Conservation (phyloP, 208 protist species). For the Tritrichomonas foetus region DNA sequence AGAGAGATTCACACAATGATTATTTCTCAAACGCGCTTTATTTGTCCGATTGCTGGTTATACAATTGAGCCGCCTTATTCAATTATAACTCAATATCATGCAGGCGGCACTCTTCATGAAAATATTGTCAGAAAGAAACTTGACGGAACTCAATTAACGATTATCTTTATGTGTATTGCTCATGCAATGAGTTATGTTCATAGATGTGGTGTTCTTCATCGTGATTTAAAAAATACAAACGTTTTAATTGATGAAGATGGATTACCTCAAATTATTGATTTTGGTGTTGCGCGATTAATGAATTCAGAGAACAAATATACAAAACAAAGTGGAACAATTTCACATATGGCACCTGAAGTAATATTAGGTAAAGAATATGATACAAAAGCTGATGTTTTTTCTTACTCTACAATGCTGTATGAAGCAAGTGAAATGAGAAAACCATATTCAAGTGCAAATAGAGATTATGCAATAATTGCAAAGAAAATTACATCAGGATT, state of each 20-base stretch:
- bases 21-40: neutral
- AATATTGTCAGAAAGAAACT: no score
- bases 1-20: no score
- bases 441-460: neutral
- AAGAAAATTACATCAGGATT: no score
- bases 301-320: neutral
- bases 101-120: neutral
- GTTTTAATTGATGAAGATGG: neutral
- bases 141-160: neutral
- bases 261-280: neutral
- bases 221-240: neutral
- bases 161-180: neutral
- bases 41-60: neutral
- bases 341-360: neutral
- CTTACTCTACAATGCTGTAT: neutral
- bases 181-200: neutral
- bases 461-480: no score
- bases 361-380: neutral
- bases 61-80: neutral
- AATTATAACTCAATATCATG: neutral
- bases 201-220: neutral
- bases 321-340: neutral
- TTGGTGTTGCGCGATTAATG: neutral
- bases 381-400: neutral
- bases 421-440: neutral